phyloP scores from a whole-genome alignment of 2,329 filamentous ascomycete species.

The Trichoderma sp. region DNA sequence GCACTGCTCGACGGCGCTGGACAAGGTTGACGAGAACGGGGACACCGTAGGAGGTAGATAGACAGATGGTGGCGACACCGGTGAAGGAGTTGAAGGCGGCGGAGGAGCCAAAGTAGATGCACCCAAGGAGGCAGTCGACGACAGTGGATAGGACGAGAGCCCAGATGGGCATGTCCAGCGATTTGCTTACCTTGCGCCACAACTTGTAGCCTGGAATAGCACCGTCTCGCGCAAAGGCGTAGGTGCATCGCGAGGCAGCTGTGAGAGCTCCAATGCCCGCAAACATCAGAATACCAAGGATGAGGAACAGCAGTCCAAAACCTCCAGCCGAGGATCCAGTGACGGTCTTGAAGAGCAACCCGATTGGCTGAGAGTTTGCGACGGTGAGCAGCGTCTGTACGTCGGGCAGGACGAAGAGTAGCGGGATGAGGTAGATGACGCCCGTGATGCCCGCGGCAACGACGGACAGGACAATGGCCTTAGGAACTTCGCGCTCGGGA shows the following conservation, averaged over 20 bases:
- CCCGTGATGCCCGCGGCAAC: slow-evolving; percentile 66
- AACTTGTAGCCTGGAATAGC: slow-evolving; percentile 70
- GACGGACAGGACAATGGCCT: slow-evolving; percentile 69
- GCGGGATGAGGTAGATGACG: slow-evolving; percentile 66
- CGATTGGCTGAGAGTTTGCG: slow-evolving; percentile 74
- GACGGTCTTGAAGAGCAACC: slow-evolving; percentile 72
- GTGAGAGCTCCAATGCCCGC: slow-evolving; percentile 75
- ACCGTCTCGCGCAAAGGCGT: slow-evolving; percentile 74
- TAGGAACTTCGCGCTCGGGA: slow-evolving; percentile 63
- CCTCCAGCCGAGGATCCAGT: slow-evolving; percentile 73
- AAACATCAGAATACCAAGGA: slow-evolving; percentile 76
- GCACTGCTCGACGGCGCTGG: slow-evolving; percentile 66
- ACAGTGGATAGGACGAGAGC: slow-evolving; percentile 68
- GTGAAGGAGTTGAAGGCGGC: slow-evolving; percentile 81
- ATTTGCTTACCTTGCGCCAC: slow-evolving; percentile 67
- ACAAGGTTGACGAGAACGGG: slow-evolving; percentile 73
- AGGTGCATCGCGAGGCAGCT: slow-evolving; percentile 72
- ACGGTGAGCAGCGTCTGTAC: slow-evolving; percentile 64
- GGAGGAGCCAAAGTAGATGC: slow-evolving; percentile 77
- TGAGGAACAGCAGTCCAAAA: slow-evolving; percentile 73
- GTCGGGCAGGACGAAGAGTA: slow-evolving; percentile 75
- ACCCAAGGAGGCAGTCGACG: slow-evolving; percentile 70
- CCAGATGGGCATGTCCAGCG: slow-evolving; percentile 69
- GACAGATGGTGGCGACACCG: slow-evolving; percentile 76
- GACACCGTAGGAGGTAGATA: slow-evolving; percentile 73